phyloP scores from a whole-genome alignment of 1,284 basidiomycete genomes.

The Sphaerobolus stellatus region DNA sequence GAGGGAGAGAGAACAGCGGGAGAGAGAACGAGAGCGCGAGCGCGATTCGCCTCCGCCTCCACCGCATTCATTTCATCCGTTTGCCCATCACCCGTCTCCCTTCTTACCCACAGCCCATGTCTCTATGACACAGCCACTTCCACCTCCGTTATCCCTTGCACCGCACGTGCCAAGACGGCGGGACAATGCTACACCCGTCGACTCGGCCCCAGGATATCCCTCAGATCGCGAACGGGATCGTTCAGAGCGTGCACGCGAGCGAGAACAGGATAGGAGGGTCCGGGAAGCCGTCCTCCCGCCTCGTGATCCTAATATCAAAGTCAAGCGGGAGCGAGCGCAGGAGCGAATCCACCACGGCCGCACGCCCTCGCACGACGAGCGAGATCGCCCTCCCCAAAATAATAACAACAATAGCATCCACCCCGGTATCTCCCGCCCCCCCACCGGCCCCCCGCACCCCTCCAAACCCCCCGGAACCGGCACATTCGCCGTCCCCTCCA shows the following conservation, averaged over 20 bases:
- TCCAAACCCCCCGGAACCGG: not conserved
- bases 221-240: not conserved
- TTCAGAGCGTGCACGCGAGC: not conserved
- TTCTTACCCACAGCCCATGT: not conserved
- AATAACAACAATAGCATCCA: not conserved
- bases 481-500: not conserved
- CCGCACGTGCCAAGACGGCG: not conserved
- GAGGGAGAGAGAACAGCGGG: not conserved
- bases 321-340: constrained; percentile 1
- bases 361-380: not conserved
- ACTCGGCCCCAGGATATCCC: not conserved
- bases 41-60: constrained; percentile 5
- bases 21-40: constrained; percentile 2
- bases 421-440: not conserved
- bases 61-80: not conserved
- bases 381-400: not conserved
- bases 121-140: constrained; percentile 6
- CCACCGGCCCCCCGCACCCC: not conserved
- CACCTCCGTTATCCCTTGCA: constrained; percentile 3
- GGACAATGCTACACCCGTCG: not conserved
- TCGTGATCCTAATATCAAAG: not conserved
- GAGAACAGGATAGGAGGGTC: constrained; percentile 4
- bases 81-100: not conserved
- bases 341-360: not conserved
- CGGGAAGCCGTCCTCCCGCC: not conserved